Base-by-base conservation (phyloP, 441 rosid species). In the Brassica balearica region DNA sequence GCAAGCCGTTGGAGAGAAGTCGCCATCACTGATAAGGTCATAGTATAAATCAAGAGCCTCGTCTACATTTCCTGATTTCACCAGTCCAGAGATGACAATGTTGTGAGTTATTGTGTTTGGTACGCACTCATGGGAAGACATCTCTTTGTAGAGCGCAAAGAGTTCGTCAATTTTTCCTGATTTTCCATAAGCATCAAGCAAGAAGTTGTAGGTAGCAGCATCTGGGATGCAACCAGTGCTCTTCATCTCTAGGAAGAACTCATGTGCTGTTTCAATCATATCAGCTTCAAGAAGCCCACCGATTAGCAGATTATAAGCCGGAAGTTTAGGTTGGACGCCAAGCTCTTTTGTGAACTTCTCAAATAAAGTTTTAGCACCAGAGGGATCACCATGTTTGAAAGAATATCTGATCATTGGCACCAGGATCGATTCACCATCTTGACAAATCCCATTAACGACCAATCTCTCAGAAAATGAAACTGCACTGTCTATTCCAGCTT, bases 21-120 rank as follows among this genome's bases (percentile, higher is more conserved):
- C 93, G 38, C 86, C 77, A 68, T 82, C 81, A 66, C 99, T 90
- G 69, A 88, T 22, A 59, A 93, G 93, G 81, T 92, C 88, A 80
- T 86, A 92, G 82, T 83, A 93, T 55, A 89, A 78, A 80, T 91
- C 88, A 83, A 93, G 78, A 72, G 96, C 98, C 78, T 82, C 84
- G 34, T 92, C 95, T 60, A 95, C 79, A 75, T 70, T 69, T 71
- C 87, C 80, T 2, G 86, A 83, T 65, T 87, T 95, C 78, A 90
- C 94, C 10, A 92, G 88, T 77, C 86, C 86, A 0, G 94, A 89
- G 15, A 95, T 89, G 53, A 93, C 87, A 69, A 95, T 89, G 86
- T 95, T 92, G 83, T 93, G 91, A 82, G 96, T 92, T 77, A 89
- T 77, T 5, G 87, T 87, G 83, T 84, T 87, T 64, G 95, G 90